These are phyloP conservation scores for Chlorella sp. DNA, from an alignment of 139 green algal species.

Conservation along the genomic window DNA sequence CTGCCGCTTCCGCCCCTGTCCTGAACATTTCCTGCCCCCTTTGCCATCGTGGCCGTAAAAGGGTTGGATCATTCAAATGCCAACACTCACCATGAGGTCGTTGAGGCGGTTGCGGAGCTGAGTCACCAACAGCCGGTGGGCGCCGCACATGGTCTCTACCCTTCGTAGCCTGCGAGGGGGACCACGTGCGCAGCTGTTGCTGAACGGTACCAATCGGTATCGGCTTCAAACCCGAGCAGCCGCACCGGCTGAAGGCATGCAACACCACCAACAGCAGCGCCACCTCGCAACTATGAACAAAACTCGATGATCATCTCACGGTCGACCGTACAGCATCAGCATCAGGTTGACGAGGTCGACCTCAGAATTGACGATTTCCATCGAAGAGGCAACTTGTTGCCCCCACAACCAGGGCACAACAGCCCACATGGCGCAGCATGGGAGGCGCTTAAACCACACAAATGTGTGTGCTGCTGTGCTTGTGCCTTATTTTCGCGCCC, in stretches of 20 bases:
- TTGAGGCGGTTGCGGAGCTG: slow-evolving; percentile 19
- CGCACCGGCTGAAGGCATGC: background rate
- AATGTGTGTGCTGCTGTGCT: no score
- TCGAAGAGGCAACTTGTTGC: background rate
- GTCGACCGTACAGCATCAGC: no score
- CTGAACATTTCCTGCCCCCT: no score
- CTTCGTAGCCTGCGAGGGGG: slow-evolving; percentile 25
- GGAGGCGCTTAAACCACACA: no score
- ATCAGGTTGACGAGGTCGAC: no score
- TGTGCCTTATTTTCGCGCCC: background rate
- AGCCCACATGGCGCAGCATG: background rate
- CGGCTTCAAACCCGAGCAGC: no score
- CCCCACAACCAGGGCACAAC: background rate
- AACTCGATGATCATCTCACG: no score
- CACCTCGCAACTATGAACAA: no score
- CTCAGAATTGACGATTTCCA: no score
- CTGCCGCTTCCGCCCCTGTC: no score
- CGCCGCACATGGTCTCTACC: slow-evolving; percentile 31
- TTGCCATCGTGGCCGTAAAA: no score
- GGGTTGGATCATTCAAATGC: background rate
- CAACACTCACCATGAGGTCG: slow-evolving; percentile 18
- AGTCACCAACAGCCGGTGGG: slow-evolving; percentile 14
- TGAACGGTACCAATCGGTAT: background rate
- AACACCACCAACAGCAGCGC: no score
- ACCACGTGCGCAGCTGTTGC: background rate